Evolutionary conservation across 2,329 filamentous ascomycete genomes (phyloP).

Genomic region (Diplodia corticola): DNA sequence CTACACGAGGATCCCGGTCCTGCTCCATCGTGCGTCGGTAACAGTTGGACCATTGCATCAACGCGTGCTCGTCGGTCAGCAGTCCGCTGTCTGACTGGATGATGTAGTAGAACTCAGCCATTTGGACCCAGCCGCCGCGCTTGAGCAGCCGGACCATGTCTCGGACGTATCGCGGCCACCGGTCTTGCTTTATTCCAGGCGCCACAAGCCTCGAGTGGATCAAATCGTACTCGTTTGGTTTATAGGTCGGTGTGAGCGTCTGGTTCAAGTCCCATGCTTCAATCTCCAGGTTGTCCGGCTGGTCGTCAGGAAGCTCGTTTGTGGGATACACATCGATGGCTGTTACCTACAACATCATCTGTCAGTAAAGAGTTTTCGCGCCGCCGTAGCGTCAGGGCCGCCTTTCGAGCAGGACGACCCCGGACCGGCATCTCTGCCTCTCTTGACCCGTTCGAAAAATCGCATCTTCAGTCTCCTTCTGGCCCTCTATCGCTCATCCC

Average conservation of each 20-base stretch:
- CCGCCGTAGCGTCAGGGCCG: neutral
- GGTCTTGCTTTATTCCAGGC: slow-evolving; percentile 67
- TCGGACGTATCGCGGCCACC: slow-evolving; percentile 74
- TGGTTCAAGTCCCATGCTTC: slow-evolving; percentile 43
- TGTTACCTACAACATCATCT: slow-evolving; percentile 34
- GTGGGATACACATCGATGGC: slow-evolving; percentile 41
- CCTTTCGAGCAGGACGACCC: neutral
- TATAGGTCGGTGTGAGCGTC: slow-evolving; percentile 56
- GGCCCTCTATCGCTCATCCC: neutral
- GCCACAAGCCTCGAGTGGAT: slow-evolving; percentile 75
- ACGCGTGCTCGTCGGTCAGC: slow-evolving; percentile 55
- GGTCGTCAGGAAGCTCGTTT: slow-evolving; percentile 35
- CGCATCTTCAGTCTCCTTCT: neutral
- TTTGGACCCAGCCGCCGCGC: slow-evolving; percentile 80
- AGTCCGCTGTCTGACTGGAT: slow-evolving; percentile 83
- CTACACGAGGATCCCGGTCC: slow-evolving; percentile 39
- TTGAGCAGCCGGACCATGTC: slow-evolving; percentile 74
- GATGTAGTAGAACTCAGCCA: slow-evolving; percentile 84
- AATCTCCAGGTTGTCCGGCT: slow-evolving; percentile 39
- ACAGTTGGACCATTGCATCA: slow-evolving; percentile 39
- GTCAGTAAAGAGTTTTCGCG: slow-evolving; percentile 3
- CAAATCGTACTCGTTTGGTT: slow-evolving; percentile 72
- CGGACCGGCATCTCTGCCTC: too few relatives aligned
- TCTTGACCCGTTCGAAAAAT: neutral
- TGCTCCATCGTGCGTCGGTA: slow-evolving; percentile 39